Evolutionary conservation across 306 rosid genomes (phyloP), one percentile per base, ranked within the genome.

Genomic region (Begonia loranthoides): DNA sequence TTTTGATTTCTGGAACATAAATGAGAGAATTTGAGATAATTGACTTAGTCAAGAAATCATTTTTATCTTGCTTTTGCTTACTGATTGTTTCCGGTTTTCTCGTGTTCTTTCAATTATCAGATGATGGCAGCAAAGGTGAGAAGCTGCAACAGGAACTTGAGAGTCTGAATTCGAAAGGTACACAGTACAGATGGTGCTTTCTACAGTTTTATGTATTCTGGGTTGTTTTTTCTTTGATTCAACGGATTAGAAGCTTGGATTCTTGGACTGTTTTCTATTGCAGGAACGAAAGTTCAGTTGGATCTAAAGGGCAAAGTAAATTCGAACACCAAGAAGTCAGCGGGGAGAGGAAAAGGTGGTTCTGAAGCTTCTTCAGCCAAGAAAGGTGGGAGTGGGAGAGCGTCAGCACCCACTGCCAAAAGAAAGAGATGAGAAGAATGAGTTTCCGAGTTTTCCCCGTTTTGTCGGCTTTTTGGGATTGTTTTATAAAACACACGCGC

Each of bases 81-180:
- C 36, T 28, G 36, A 28, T 28, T 28, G 9, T 7, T 28, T 7
- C 9, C 9, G 36, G 8, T 28, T 28, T 28, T 28, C 5, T 28
- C 6, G 0, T 28, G 36, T 28, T 28, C 36, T 2, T 28, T 28
- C 54, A 44, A 62, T 61, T 58, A 51, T 50, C 63, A 76, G 88
- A 67, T 45, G 78, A 77, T 47, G 58, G 76, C 54, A 59, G 61
- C 19, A 59, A 67, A 45, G 84, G 82, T 11, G 88, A 80, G 82
- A 90, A 90, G 82, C 77, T 90, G 79, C 76, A 74, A 63, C 61
- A 71, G 55, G 99, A 78, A 67, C 95, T 90, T 65, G 73, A 74
- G 66, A 80, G 80, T 60, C 73, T 78, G 74, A 90, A 79, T 67
- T 73, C 78, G 34, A 80, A 83, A 71, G 94, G 99, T 90, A 63